Percentiles rank a stretch among this genome's conserved stretches.
Conservation (phyloP, 352 stramenopile species). For the Phytophthora podocarpi region DNA sequence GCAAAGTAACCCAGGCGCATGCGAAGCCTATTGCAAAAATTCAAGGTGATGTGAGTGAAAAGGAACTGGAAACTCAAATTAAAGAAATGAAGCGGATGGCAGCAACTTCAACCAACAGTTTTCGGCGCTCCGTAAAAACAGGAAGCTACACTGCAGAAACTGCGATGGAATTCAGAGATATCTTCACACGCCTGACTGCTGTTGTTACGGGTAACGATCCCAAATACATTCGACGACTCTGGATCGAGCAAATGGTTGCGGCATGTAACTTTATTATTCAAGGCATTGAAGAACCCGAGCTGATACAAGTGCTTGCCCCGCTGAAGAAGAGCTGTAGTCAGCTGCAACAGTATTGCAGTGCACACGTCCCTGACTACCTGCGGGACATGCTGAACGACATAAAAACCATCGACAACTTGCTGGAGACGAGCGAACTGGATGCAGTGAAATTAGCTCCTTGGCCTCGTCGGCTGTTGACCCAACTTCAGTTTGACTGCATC, state of each 20-base stretch:
- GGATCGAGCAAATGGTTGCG: conserved; percentile 6
- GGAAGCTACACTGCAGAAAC: conserved; percentile 5
- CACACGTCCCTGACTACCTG: conserved; percentile 2
- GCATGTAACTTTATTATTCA: neutral
- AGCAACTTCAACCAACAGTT: neutral
- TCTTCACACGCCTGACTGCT: neutral
- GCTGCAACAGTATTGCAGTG: neutral
- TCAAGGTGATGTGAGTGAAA: neutral
- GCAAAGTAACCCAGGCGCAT: no score
- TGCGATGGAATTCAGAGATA: neutral
- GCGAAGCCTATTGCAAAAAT: neutral
- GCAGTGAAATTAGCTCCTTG: neutral
- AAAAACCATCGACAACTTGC: neutral
- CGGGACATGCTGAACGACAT: conserved; percentile 5
- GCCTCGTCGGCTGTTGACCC: neutral
- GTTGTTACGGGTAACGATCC: neutral
- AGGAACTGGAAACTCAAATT: neutral
- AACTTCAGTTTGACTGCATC: conserved; percentile 4
- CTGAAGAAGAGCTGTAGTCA: neutral
- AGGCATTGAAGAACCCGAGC: neutral
- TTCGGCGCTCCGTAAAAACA: neutral
- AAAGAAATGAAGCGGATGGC: neutral
- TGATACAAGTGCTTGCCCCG: neutral
- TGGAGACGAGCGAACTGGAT: neutral
- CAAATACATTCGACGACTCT: neutral